Evolutionary conservation across 2,329 filamentous ascomycete species (phyloP).

Genomic region (Simplicillium aogashimaense): DNA sequence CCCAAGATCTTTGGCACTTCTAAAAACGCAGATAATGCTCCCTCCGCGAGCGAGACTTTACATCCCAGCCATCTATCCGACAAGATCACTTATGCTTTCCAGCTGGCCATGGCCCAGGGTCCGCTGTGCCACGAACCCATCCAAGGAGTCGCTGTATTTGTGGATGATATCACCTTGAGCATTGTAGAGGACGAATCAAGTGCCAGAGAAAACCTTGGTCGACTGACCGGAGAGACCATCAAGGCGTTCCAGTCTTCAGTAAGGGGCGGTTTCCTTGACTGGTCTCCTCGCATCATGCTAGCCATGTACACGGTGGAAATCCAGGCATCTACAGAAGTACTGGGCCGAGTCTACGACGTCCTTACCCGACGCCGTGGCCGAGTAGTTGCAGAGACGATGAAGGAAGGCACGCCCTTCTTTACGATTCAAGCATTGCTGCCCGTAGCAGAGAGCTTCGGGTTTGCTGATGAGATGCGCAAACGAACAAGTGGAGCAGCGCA

Average conservation of each 20-base stretch:
- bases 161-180: conserved; percentile 56
- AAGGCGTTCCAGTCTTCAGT: conserved; percentile 80
- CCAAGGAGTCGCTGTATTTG: conserved; percentile 82
- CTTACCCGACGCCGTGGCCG: conserved; percentile 86
- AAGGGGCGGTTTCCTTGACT: conserved; percentile 80
- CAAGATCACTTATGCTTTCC: conserved; percentile 89
- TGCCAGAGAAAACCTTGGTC: conserved; percentile 57
- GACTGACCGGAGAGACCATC: conserved; percentile 88
- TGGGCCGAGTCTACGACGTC: conserved; percentile 94
- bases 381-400: conserved; percentile 83
- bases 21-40: conserved; percentile 19
- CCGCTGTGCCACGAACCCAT: conserved; percentile 89
- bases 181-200: not conserved
- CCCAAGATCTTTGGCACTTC: conserved; percentile 53
- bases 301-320: conserved; percentile 99
- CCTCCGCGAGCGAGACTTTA: conserved; percentile 37
- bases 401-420: conserved; percentile 94
- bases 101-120: conserved; percentile 79
- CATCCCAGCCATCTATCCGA: conserved; percentile 66
- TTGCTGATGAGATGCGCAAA: conserved; percentile 93
- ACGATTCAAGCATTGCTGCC: conserved; percentile 82
- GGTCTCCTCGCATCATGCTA: conserved; percentile 88
- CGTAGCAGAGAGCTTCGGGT: conserved; percentile 91
- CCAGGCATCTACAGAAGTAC: conserved; percentile 88
- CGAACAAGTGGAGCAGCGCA: conserved; percentile 82